Base-by-base conservation (phyloP, 2,329 filamentous ascomycete genomes). In the Alternaria brassicicola region DNA sequence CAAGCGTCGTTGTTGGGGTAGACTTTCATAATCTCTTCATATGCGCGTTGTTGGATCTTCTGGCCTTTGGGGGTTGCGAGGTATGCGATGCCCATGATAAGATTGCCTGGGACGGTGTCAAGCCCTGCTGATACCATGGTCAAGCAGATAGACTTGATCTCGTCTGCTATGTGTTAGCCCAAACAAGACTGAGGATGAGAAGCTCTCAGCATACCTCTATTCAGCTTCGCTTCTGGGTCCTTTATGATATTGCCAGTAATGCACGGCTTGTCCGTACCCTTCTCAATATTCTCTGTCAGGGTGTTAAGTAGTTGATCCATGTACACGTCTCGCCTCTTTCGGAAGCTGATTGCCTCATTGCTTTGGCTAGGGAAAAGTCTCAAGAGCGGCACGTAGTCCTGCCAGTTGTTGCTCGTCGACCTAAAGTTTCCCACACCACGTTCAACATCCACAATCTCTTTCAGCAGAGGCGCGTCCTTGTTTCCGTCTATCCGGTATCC, bases 71-170 rank as follows among this genome's bases (percentile, higher is more conserved):
- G 76, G 0, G 86, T 88, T n/a, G 89, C 85, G 2, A 95, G 83
- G 66, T 90, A 91, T 2, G 89, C 91, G 42, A 94, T 86, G 12
- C 88, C 88, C 89, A 92, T 92, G 68, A 92, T 88, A 9, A 94
- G 78, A 61, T 93, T 93, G 10, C 88, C 89, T 0, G 91, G 89
- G 1, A 95, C 88, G 0, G 91, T 95, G 72, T 95, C 91, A 15
- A 94, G 84, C 17, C 91, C 91, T 0, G 90, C 91, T 1, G 88
- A 90, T 0, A 94, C 89, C 86, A 94, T 93, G 23, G 90, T 92
- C 23, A 95, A 78, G 72, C 91, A 92, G 65, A 95, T 92, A 3
- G 89, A 91, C 76, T 90, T 92, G 48, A 93, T 83, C 75, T 93
- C 91, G 12, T 86, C 89, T 90, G 52, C 72, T 4, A 12, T 2